phyloP scores from a whole-genome alignment of 2,329 filamentous ascomycete genomes.

The Scedosporium aurantiacum region DNA sequence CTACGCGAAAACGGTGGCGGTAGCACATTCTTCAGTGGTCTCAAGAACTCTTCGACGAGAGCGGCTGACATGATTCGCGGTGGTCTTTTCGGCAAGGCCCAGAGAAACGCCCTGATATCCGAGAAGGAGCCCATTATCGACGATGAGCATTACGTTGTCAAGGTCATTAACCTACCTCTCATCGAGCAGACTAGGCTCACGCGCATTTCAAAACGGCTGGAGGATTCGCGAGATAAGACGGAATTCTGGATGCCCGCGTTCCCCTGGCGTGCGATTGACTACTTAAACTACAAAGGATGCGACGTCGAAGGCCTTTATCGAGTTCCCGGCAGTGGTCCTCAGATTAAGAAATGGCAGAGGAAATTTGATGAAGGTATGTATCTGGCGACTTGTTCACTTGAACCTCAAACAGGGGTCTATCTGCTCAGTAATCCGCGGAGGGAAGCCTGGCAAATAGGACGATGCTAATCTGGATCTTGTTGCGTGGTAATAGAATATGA shows the following conservation, averaged over 20 bases:
- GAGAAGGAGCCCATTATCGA: conserved; percentile 57
- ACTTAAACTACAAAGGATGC: conserved; percentile 86
- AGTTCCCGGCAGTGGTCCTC: conserved; percentile 78
- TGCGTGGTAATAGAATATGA: conserved; percentile 52
- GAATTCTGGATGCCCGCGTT: conserved; percentile 98
- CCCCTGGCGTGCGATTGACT: conserved; percentile 92
- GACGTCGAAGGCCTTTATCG: conserved; percentile 91
- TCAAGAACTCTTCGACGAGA: conserved; percentile 61
- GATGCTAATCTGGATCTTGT: too few species aligned
- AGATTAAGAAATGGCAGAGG: conserved; percentile 88
- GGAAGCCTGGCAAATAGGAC: too few species aligned
- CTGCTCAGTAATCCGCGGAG: neutral
- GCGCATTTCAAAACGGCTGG: conserved; percentile 78
- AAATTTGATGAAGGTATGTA: conserved; percentile 71
- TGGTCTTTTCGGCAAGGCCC: conserved; percentile 69
- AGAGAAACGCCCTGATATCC: conserved; percentile 57
- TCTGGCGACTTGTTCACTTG: neutral
- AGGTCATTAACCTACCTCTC: conserved; percentile 75
- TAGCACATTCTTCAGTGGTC: conserved; percentile 56
- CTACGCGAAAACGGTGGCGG: conserved; percentile 52
- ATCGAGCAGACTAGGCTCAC: conserved; percentile 85
- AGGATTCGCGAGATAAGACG: conserved; percentile 85
- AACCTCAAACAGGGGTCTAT: neutral
- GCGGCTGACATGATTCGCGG: conserved; percentile 75
- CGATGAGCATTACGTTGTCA: conserved; percentile 74